A percentile compares a stretch with the other conserved stretches of the same genome.
phyloP scores from a whole-genome alignment of 1,284 basidiomycete genomes.

The Schizophyllum commune region DNA sequence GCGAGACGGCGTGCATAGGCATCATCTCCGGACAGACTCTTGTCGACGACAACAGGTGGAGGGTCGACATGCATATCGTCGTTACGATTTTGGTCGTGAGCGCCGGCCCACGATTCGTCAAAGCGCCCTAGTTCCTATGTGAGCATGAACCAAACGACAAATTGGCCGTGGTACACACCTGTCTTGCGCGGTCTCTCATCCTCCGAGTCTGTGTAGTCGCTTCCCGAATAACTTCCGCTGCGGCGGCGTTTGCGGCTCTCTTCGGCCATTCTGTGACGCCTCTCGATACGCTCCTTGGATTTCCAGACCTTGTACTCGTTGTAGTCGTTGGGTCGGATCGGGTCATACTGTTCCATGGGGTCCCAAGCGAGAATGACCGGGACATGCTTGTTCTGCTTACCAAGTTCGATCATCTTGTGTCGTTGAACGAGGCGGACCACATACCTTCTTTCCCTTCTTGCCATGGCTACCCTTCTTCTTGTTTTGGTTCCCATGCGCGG shows the following conservation, averaged over 20 bases:
- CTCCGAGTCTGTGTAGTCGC: conserved; percentile 54
- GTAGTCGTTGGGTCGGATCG: conserved; percentile 78
- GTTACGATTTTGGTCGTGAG: conserved; percentile 32
- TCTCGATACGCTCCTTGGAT: conserved; percentile 63
- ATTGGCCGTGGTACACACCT: conserved; percentile 34
- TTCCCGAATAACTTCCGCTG: conserved; percentile 57
- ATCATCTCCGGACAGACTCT: conserved; percentile 50
- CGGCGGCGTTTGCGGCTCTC: conserved; percentile 42
- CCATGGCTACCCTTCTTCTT: conserved; percentile 35
- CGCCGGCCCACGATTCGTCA: conserved; percentile 47
- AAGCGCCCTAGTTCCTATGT: conserved; percentile 40
- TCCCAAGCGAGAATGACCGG: conserved; percentile 57
- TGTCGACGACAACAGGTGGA: conserved; percentile 25
- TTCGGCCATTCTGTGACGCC: conserved; percentile 53
- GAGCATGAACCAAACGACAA: conserved; percentile 1
- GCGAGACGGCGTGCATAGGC: conserved; percentile 55
- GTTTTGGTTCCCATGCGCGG: conserved; percentile 40
- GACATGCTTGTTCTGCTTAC: conserved; percentile 50
- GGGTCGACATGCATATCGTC: conserved; percentile 26
- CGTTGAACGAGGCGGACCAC: conserved; percentile 14
- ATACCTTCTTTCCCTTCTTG: conserved; percentile 60
- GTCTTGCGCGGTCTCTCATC: conserved; percentile 66
- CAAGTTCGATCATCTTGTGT: not conserved
- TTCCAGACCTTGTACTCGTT: conserved; percentile 77
- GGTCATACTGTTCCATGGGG: conserved; percentile 72